Base-by-base conservation (phyloP, 2,329 filamentous ascomycete genomes). In the Samsoniella hepiali region DNA sequence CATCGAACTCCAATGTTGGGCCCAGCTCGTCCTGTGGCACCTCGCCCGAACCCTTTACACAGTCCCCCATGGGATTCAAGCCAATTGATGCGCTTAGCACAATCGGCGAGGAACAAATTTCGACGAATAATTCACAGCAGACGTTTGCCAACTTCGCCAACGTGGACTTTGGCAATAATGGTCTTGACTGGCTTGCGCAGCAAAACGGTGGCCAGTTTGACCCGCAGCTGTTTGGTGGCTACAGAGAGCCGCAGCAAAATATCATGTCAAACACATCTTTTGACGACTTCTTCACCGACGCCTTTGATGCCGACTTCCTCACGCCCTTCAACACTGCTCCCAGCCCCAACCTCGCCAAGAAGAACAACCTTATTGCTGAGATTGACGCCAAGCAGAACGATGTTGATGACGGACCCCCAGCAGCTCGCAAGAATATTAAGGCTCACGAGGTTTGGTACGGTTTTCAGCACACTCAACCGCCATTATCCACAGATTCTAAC, bases 121-220 rank as follows among this genome's bases (percentile, higher is more conserved):
- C 76, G 57, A 72, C 74, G 2, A 74, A 72, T 61, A 73, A 74
- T 58, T 31, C 59, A 22, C 77, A 79, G 5, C 68, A 57, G 45
- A 27, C 71, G 0, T 70, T 74, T 44, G 63, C 68, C 1, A 72
- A 75, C 27, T 74, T 76, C 58, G 65, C 69, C 49, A 71, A 75
- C 31, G 58, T 73, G 3, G 74, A 77, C 32, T 68, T 84, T 60
- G 81, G 82, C 66, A 75, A 80, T 64, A 82, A 79, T 68, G 84
- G 85, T 68, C 82, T 92, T 69, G 88, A 91, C 73, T 93, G 89
- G 85, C 80, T 95, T 57, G 84, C 88, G 45, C 88, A 89, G 69
- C 91, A 96, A 73, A 94, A 93, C 70, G 88, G 89, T 63, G 91
- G 91, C 63, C 87, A 90, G 67, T 97, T 98, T 70, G 93, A 98